A percentile compares a stretch with the other conserved stretches of the same genome.
Conservation (phyloP, 257 asterid genomes). For the Leptodermis oblonga region DNA sequence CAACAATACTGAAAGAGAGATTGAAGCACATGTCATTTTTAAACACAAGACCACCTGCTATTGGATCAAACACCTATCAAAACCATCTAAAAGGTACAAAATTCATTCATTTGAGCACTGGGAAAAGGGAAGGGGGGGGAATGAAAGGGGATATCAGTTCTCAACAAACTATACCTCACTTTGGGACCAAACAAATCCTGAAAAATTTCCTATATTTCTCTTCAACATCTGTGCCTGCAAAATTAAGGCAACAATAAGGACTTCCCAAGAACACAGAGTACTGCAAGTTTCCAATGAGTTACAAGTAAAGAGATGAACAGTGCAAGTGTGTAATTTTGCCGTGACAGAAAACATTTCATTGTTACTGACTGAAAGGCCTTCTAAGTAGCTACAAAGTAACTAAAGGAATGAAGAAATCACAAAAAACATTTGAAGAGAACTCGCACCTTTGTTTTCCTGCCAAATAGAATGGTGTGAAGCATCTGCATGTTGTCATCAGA, state of each 20-base stretch:
- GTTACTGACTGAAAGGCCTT: not conserved
- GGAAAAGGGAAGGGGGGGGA: no score
- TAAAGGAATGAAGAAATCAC: not conserved
- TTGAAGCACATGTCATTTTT: not conserved
- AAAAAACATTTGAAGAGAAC: not conserved
- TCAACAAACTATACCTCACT: slow-evolving; percentile 51
- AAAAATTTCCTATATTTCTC: slow-evolving; percentile 84
- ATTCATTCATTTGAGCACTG: not conserved
- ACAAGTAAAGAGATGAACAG: not conserved
- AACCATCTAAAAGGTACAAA: not conserved
- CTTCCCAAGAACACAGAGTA: not conserved
- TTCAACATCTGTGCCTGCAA: slow-evolving; percentile 64
- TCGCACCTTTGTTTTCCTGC: slow-evolving; percentile 75
- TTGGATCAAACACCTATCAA: not conserved
- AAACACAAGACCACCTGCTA: not conserved
- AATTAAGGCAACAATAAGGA: slow-evolving; percentile 12
- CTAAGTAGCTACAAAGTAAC: not conserved
- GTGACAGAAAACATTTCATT: not conserved
- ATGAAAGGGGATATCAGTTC: not conserved
- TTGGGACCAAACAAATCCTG: slow-evolving; percentile 87
- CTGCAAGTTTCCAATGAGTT: not conserved
- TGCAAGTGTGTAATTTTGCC: not conserved
- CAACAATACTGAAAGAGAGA: not conserved
- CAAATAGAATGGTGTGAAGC: slow-evolving; percentile 81
- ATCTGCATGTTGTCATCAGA: slow-evolving; percentile 81